Conservation (phyloP, 1,284 basidiomycete genomes). For the Ustilago tritici region DNA sequence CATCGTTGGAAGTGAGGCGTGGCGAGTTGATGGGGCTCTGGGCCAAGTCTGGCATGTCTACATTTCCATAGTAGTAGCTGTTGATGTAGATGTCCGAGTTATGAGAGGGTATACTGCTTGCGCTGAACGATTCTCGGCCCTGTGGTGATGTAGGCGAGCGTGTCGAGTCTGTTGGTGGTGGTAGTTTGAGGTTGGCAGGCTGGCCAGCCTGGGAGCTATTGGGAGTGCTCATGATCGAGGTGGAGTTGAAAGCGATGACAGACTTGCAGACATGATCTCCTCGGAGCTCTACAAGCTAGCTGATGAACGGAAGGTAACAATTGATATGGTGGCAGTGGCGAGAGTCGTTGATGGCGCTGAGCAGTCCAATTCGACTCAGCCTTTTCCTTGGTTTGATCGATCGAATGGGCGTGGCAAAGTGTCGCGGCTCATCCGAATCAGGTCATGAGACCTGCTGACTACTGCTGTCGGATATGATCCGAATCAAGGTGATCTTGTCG, state of each 20-base stretch:
- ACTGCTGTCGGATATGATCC: conserved; percentile 1
- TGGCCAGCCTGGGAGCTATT: conserved; percentile 1
- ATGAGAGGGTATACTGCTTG: conserved; percentile 49
- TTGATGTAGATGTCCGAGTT: conserved; percentile 54
- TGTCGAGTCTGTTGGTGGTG: conserved; percentile 20
- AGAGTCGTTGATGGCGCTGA: conserved; percentile 5
- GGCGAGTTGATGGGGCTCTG: conserved; percentile 32
- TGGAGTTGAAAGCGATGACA: background rate
- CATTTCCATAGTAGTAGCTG: conserved; percentile 57
- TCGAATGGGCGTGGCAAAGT: background rate
- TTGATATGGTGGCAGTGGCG: conserved; percentile 12
- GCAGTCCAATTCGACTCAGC: background rate
- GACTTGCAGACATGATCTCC: conserved; percentile 3
- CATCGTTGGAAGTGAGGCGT: conserved; percentile 27
- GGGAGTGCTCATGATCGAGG: conserved; percentile 8
- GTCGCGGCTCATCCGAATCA: background rate
- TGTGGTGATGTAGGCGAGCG: conserved; percentile 31
- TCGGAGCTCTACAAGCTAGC: background rate
- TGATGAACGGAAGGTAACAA: background rate
- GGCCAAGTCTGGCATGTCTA: conserved; percentile 47
- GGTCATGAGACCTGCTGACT: conserved; percentile 5
- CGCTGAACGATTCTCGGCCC: conserved; percentile 30
- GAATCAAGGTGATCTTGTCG: background rate
- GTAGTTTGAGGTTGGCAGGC: conserved; percentile 18
- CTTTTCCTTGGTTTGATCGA: background rate